Percentiles rank a stretch among this genome's conserved stretches.
Conservation (phyloP, 352 stramenopile species). For the Globisporangium radiosum region DNA sequence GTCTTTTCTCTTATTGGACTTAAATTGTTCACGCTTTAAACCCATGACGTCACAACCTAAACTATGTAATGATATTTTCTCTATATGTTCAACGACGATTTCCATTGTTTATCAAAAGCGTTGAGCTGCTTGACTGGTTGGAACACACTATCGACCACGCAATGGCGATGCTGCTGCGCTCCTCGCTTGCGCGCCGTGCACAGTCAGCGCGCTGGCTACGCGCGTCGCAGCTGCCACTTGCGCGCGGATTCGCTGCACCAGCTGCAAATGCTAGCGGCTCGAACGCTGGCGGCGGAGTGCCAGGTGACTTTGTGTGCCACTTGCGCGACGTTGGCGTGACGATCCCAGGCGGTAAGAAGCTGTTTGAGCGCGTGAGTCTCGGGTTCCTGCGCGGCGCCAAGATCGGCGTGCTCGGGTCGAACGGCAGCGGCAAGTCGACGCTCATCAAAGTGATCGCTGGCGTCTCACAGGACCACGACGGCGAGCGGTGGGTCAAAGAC, state of each 20-base stretch:
- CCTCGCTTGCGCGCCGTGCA: neutral
- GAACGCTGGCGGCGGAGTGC: slow-evolving; percentile 72
- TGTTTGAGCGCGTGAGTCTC: slow-evolving; percentile 75
- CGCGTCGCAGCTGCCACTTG: neutral
- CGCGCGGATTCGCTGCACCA: slow-evolving; percentile 29
- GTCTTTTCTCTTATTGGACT: too few species aligned
- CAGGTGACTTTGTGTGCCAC: slow-evolving; percentile 82
- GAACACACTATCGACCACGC: too few species aligned
- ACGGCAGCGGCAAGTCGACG: slow-evolving; percentile 94
- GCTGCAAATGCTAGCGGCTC: slow-evolving; percentile 18
- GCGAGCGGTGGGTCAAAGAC: slow-evolving; percentile 84
- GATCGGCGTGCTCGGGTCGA: slow-evolving; percentile 93
- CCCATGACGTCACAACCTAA: too few species aligned
- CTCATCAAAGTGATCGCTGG: slow-evolving; percentile 95
- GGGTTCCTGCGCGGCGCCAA: slow-evolving; percentile 89
- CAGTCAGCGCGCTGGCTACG: neutral
- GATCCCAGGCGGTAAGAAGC: slow-evolving; percentile 77
- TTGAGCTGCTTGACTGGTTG: neutral
- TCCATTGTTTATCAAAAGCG: neutral
- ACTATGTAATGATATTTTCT: too few species aligned
- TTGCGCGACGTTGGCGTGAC: slow-evolving; percentile 67
- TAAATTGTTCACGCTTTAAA: too few species aligned
- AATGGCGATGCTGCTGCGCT: slow-evolving; percentile 1
- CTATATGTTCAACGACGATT: too few species aligned
- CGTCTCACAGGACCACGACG: slow-evolving; percentile 81